Evolutionary conservation across 306 rosid genomes (phyloP).

Genomic region (Quercus ilex): DNA sequence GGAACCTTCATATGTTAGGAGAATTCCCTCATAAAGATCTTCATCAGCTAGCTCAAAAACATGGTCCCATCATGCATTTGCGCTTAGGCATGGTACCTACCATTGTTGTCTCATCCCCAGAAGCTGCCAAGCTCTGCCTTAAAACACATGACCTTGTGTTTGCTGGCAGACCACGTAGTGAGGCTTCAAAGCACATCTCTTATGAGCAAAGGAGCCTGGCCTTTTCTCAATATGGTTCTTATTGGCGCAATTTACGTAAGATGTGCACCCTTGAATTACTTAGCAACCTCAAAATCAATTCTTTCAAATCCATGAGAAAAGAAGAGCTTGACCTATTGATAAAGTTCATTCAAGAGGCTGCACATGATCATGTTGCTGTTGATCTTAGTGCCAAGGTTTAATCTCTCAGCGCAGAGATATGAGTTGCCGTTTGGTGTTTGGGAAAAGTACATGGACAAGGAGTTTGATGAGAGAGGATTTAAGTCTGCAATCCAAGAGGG

Average conservation of each 20-base stretch:
- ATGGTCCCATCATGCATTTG: slow-evolving; percentile 61
- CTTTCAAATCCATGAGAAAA: slow-evolving; percentile 51
- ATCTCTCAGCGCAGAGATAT: slow-evolving; percentile 29
- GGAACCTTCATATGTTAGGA: slow-evolving; percentile 52
- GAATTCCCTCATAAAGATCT: slow-evolving; percentile 48
- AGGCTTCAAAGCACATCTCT: slow-evolving; percentile 34
- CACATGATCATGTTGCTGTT: slow-evolving; percentile 21
- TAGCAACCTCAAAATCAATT: slow-evolving; percentile 36
- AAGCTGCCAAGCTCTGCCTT: slow-evolving; percentile 53
- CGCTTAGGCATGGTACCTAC: slow-evolving; percentile 48
- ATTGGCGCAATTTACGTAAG: slow-evolving; percentile 67
- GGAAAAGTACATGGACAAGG: slow-evolving; percentile 51
- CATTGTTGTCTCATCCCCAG: slow-evolving; percentile 62
- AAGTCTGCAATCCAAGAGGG: slow-evolving; percentile 40
- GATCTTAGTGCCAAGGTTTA: slow-evolving; percentile 45
- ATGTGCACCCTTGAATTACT: slow-evolving; percentile 64
- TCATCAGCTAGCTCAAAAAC: slow-evolving; percentile 38
- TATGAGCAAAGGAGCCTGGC: slow-evolving; percentile 41
- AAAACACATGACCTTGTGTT: slow-evolving; percentile 58
- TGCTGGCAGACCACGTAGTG: slow-evolving; percentile 51
- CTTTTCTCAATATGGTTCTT: slow-evolving; percentile 48
- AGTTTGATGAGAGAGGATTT: slow-evolving; percentile 50
- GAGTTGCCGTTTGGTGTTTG: slow-evolving; percentile 55
- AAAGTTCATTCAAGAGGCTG: slow-evolving; percentile 28
- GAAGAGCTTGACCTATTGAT: slow-evolving; percentile 48